Conservation (phyloP, 768 basidiomycete genomes). For the Lactarius hengduanensis region DNA sequence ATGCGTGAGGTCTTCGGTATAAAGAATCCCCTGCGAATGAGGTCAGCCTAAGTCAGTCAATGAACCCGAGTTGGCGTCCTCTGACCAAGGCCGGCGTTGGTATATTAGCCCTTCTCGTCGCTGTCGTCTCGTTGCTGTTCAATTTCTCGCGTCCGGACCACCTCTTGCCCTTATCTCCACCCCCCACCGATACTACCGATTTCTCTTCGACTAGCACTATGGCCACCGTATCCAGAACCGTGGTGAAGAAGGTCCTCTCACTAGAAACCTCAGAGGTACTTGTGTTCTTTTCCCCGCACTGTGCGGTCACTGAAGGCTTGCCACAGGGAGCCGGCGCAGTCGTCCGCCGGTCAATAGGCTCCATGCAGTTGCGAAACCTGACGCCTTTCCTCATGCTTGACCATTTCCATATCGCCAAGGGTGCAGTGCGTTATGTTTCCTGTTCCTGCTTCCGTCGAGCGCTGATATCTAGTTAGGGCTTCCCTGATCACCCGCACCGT, state of each 20-base stretch:
- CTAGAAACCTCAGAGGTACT: constrained; percentile 68
- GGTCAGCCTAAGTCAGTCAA: neutral
- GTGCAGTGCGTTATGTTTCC: constrained; percentile 50
- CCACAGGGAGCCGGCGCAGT: constrained; percentile 72
- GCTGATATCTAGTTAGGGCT: constrained; percentile 50
- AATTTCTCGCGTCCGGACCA: neutral
- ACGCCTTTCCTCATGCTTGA: constrained; percentile 92
- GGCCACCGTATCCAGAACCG: constrained; percentile 55
- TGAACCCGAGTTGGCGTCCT: neutral
- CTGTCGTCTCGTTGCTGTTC: neutral
- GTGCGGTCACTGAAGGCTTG: constrained; percentile 4
- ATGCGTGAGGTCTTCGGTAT: neutral
- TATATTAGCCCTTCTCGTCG: neutral
- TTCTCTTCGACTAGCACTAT: constrained; percentile 33
- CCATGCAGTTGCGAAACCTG: constrained; percentile 67
- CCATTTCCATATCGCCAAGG: constrained; percentile 69
- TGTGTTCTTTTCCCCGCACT: constrained; percentile 17
- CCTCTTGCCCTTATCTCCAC: neutral
- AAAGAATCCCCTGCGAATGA: neutral
- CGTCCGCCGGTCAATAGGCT: constrained; percentile 87
- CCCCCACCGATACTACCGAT: neutral
- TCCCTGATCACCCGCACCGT: constrained; percentile 92
- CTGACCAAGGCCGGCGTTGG: neutral
- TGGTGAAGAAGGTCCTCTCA: constrained; percentile 74
- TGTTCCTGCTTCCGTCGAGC: neutral